Conservation (phyloP, 2,329 filamentous ascomycete genomes). For the Fusarium siculi region DNA sequence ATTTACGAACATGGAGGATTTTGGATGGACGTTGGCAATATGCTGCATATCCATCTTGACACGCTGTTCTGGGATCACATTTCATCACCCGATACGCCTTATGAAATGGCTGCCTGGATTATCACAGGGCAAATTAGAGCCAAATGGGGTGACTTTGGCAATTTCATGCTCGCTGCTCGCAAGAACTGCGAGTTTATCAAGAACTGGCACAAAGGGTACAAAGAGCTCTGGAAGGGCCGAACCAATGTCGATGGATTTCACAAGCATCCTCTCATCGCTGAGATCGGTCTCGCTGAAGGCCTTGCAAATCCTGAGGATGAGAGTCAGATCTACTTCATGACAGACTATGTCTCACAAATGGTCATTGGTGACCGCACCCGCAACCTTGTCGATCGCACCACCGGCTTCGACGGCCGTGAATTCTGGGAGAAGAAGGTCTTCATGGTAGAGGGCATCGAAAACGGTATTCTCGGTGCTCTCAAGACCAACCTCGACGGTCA, state of each 20-base stretch:
- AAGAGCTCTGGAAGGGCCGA: slow-evolving; percentile 49
- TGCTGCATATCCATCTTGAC: slow-evolving; percentile 54
- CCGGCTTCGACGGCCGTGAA: slow-evolving; percentile 47
- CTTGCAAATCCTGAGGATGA: slow-evolving; percentile 26
- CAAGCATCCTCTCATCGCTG: slow-evolving; percentile 42
- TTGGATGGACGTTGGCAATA: slow-evolving; percentile 56
- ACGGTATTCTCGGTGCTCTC: slow-evolving; percentile 48
- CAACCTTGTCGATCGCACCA: slow-evolving; percentile 46
- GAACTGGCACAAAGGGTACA: slow-evolving; percentile 54
- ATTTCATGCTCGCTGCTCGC: slow-evolving; percentile 55
- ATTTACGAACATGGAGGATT: slow-evolving; percentile 55
- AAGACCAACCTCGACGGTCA: slow-evolving; percentile 43
- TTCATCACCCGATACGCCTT: slow-evolving; percentile 49
- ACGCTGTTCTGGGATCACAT: slow-evolving; percentile 56
- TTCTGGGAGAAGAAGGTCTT: slow-evolving; percentile 49
- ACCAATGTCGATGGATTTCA: slow-evolving; percentile 50
- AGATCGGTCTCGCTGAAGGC: slow-evolving; percentile 48
- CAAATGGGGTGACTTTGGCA: slow-evolving; percentile 50
- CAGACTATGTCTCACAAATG: slow-evolving; percentile 53
- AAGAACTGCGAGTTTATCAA: slow-evolving; percentile 56
- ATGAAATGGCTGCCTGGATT: slow-evolving; percentile 50
- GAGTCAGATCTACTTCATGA: slow-evolving; percentile 44
- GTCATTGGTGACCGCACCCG: slow-evolving; percentile 49
- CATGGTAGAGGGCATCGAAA: slow-evolving; percentile 46
- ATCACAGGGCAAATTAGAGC: slow-evolving; percentile 49